A percentile compares a stretch with the other conserved stretches of the same genome.
These are phyloP conservation scores for Exophiala bonariae DNA, from an alignment of 2,329 filamentous ascomycete genomes.

Conservation along the genomic window DNA sequence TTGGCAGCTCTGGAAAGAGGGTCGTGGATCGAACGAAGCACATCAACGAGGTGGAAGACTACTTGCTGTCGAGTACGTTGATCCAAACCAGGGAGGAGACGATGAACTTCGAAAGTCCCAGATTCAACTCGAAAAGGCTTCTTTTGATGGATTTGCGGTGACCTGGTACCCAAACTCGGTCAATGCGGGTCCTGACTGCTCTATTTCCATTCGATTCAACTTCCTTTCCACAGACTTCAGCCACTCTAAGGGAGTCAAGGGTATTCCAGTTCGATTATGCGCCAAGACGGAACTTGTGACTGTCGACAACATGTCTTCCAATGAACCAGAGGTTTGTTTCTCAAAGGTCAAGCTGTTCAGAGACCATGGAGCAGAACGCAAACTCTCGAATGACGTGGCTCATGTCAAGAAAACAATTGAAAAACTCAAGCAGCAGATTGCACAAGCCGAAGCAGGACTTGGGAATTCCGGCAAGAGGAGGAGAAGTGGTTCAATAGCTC, in stretches of 20 bases:
- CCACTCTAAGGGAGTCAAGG: conserved; percentile 97
- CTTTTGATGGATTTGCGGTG: conserved; percentile 92
- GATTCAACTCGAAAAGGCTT: conserved; percentile 71
- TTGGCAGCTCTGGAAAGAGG: conserved; percentile 96
- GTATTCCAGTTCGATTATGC: conserved; percentile 89
- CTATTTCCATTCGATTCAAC: conserved; percentile 91
- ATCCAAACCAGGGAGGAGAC: conserved; percentile 56
- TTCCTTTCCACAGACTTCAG: conserved; percentile 98
- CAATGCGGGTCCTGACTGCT: conserved; percentile 71
- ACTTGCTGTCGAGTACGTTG: conserved; percentile 93
- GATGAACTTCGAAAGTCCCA: conserved; percentile 60
- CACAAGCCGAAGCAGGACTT: conserved; percentile 66
- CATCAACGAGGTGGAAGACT: conserved; percentile 90
- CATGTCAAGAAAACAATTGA: conserved; percentile 97
- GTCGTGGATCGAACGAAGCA: conserved; percentile 90
- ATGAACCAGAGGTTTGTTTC: conserved; percentile 73
- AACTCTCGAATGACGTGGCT: conserved; percentile 88
- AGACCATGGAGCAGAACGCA: conserved; percentile 92
- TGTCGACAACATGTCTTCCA: conserved; percentile 40
- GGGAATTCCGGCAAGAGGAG: conserved; percentile 63
- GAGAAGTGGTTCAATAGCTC: conserved; percentile 54
- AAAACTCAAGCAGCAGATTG: conserved; percentile 90
- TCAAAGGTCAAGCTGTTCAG: conserved; percentile 98
- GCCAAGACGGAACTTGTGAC: conserved; percentile 77
- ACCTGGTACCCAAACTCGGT: conserved; percentile 73